Conservation (phyloP, 306 rosid genomes). For the Prosopis cineraria region DNA sequence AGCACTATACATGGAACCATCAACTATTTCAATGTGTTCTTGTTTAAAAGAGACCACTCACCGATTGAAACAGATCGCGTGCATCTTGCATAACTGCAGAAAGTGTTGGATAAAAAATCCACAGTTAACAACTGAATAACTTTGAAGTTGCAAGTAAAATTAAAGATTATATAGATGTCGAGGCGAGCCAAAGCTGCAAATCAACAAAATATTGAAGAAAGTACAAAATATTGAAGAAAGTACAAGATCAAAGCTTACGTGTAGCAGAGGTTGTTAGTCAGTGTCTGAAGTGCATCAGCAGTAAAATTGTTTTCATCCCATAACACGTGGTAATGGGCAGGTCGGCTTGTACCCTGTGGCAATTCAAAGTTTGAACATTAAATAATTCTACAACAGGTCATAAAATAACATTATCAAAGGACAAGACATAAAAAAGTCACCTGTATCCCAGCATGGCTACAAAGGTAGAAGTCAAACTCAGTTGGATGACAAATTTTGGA, state of each 20-base stretch:
- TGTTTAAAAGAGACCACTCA: slow-evolving; percentile 31
- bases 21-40: neutral
- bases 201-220: neutral
- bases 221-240: neutral
- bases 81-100: slow-evolving; percentile 87
- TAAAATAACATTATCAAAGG: neutral
- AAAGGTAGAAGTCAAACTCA: slow-evolving; percentile 89
- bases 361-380: neutral
- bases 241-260: slow-evolving; percentile 59
- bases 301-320: slow-evolving; percentile 98
- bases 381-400: neutral
- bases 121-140: neutral
- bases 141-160: neutral
- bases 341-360: slow-evolving; percentile 93
- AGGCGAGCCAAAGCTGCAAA: neutral
- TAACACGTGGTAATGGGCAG: slow-evolving; percentile 92
- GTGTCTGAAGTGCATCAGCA: slow-evolving; percentile 80
- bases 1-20: neutral
- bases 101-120: neutral
- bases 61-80: slow-evolving; percentile 96
- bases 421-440: slow-evolving; percentile 30
- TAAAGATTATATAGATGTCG: neutral
- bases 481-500: slow-evolving; percentile 96
- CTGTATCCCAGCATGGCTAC: slow-evolving; percentile 98
- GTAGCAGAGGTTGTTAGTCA: slow-evolving; percentile 90